These are phyloP conservation scores for Colletotrichum sp. DNA, from an alignment of 2,329 filamentous ascomycete genomes.

Conservation along the genomic window DNA sequence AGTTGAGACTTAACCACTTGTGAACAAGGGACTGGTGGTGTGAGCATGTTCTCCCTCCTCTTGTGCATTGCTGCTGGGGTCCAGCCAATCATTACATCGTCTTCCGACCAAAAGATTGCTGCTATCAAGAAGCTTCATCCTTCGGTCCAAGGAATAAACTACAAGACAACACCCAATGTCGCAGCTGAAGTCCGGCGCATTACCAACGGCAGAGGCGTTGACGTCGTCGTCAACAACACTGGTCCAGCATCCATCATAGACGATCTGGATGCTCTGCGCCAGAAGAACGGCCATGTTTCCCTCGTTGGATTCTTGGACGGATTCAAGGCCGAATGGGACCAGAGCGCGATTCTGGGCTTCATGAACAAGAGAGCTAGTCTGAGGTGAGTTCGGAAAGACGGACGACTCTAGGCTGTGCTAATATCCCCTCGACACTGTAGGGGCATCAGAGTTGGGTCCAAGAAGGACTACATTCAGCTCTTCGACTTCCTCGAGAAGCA, in stretches of 20 bases:
- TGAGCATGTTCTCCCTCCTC: slow-evolving; percentile 28
- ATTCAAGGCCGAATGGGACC: not conserved
- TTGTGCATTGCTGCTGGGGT: slow-evolving; percentile 26
- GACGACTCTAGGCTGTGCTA: not conserved
- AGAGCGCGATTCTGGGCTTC: not conserved
- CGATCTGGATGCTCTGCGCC: slow-evolving; percentile 18
- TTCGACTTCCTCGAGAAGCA: slow-evolving; percentile 1
- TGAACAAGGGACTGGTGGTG: slow-evolving; percentile 27
- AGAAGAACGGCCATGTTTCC: not conserved
- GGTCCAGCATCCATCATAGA: slow-evolving; percentile 23
- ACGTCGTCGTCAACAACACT: slow-evolving; percentile 29
- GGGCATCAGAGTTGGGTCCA: not conserved
- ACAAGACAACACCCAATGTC: slow-evolving; percentile 22
- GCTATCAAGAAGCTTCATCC: slow-evolving; percentile 23
- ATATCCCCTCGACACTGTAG: not conserved
- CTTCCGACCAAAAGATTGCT: slow-evolving; percentile 29
- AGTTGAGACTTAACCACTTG: not conserved
- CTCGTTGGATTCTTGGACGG: slow-evolving; percentile 5
- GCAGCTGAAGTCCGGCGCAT: slow-evolving; percentile 21
- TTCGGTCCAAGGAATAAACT: slow-evolving; percentile 26
- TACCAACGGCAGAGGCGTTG: slow-evolving; percentile 28
- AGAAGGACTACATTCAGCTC: not conserved
- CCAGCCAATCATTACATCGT: slow-evolving; percentile 31
- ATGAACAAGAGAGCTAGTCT: slow-evolving; percentile 1
- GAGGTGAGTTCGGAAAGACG: not conserved